phyloP scores from a whole-genome alignment of 78 protist genomes.

The Dictyostelium brefeldianum region DNA sequence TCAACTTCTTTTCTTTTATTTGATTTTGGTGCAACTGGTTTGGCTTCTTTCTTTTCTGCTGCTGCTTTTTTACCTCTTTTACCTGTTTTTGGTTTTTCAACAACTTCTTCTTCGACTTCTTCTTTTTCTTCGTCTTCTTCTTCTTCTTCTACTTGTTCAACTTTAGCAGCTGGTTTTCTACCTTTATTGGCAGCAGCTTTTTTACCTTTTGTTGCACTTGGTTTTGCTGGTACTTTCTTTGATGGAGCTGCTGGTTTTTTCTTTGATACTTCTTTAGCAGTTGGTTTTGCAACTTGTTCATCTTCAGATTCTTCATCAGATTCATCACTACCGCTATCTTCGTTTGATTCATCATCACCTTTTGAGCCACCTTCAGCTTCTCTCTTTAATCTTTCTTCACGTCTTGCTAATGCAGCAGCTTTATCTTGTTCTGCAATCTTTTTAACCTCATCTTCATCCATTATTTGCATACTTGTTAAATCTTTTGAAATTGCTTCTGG shows the following conservation, averaged over 20 bases:
- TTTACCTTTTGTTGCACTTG: neutral
- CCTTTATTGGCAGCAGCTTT: neutral
- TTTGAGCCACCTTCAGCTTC: neutral
- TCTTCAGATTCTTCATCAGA: neutral
- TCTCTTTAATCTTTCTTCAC: neutral
- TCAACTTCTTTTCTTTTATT: neutral
- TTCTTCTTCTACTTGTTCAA: conserved; percentile 1
- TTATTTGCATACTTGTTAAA: neutral
- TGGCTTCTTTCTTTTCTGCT: neutral
- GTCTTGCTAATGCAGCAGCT: neutral
- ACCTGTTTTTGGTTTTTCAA: neutral
- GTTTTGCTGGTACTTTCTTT: neutral
- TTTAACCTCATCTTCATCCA: neutral
- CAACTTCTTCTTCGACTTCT: neutral
- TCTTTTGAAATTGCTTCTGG: conserved; percentile 1
- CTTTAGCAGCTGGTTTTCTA: neutral
- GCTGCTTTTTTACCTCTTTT: neutral
- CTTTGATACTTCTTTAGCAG: neutral
- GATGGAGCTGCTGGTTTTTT: neutral
- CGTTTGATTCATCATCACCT: neutral
- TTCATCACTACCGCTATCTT: neutral
- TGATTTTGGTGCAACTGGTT: too few species aligned
- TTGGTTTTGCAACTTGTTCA: neutral
- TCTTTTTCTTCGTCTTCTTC: neutral
- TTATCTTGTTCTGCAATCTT: conserved; percentile 17